A percentile compares a stretch with the other conserved stretches of the same genome.
Evolutionary conservation across 2,329 filamentous ascomycete species (phyloP).

Genomic region (Pseudogymnoascus sp.): DNA sequence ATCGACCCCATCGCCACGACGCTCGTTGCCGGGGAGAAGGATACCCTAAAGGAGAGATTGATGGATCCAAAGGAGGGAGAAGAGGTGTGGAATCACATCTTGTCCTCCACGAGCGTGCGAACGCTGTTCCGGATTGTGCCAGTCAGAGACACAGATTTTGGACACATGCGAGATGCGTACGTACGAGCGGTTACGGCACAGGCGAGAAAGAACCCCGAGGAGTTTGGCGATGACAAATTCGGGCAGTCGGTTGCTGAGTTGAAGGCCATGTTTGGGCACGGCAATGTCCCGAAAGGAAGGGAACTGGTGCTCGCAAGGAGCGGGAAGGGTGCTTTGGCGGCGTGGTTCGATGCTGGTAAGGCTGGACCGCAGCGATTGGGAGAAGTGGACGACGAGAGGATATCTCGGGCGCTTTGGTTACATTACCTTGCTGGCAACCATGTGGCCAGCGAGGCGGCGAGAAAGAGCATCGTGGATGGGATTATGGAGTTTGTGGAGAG

Average conservation of each 20-base stretch:
- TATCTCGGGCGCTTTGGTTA: constrained; percentile 77
- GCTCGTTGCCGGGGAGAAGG: constrained; percentile 73
- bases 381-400: constrained; percentile 64
- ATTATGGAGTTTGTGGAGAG: constrained; percentile 80
- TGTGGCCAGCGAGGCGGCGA: constrained; percentile 75
- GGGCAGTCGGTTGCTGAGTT: constrained; percentile 67
- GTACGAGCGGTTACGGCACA: constrained; percentile 74
- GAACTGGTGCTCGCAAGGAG: constrained; percentile 68
- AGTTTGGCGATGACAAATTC: constrained; percentile 64
- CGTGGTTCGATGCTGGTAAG: constrained; percentile 55
- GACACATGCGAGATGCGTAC: constrained; percentile 84
- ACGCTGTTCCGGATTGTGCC: constrained; percentile 78
- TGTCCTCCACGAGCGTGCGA: constrained; percentile 59
- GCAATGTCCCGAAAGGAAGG: constrained; percentile 69
- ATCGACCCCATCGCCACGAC: constrained; percentile 73
- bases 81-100: constrained; percentile 62
- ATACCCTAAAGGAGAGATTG: constrained; percentile 58
- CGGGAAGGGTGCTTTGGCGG: constrained; percentile 52
- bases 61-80: constrained; percentile 62
- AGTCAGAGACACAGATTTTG: constrained; percentile 89
- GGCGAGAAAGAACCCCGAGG: constrained; percentile 46
- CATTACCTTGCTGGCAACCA: constrained; percentile 81
- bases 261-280: constrained; percentile 71
- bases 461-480: constrained; percentile 76
- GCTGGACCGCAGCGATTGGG: constrained; percentile 51